These are phyloP conservation scores for Bolboschoenus planiculmis DNA, from an alignment of 176 grass and related monocot species.

Conservation along the genomic window DNA sequence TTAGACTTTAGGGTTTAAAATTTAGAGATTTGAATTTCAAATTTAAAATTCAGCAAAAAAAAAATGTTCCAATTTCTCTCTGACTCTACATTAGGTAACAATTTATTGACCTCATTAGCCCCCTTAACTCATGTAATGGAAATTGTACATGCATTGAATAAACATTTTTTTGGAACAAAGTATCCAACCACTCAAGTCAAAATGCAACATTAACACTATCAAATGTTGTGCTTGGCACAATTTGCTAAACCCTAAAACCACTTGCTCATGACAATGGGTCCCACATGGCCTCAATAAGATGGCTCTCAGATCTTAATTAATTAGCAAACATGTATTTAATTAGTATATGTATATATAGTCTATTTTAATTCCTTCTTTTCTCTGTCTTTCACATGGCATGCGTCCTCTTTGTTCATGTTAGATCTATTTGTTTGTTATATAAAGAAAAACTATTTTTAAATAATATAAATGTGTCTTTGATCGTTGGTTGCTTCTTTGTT, in stretches of 20 bases:
- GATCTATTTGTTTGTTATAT: neutral
- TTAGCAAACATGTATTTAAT: neutral
- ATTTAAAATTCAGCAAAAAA: no score
- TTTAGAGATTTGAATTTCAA: no score
- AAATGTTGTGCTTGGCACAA: neutral
- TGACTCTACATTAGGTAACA: no score
- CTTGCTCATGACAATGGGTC: neutral
- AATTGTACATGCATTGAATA: no score
- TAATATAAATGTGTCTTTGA: neutral
- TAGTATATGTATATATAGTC: neutral
- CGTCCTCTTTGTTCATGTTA: neutral
- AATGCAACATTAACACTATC: no score
- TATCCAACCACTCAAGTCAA: no score
- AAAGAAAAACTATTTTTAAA: neutral
- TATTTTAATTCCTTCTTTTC: slow-evolving; percentile 7
- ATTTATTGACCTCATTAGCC: no score
- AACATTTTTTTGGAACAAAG: no score
- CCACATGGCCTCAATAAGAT: neutral
- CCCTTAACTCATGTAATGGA: no score
- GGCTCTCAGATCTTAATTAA: neutral
- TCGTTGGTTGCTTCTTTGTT: neutral
- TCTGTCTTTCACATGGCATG: neutral
- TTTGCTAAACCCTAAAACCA: neutral
- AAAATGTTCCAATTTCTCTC: no score
- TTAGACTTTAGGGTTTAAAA: no score